Percentiles rank a stretch among this genome's conserved stretches.
Conservation (phyloP, 306 rosid genomes). For the Prunus fruticosa region DNA sequence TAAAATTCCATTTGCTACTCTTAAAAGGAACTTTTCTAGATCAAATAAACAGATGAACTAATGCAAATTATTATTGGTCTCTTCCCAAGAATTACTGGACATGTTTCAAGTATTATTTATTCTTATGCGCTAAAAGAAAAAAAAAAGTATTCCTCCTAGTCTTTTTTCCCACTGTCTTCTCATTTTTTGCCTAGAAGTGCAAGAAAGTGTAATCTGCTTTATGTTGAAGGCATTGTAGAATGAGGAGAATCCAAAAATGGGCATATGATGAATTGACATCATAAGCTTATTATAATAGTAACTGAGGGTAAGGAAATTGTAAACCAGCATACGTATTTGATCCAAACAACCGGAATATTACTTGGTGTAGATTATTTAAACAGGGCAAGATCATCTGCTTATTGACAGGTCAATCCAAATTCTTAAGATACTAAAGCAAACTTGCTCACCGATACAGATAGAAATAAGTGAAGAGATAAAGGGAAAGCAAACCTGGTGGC, state of each 20-base stretch:
- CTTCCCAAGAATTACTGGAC: neutral
- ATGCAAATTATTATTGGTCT: neutral
- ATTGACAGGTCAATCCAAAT: neutral
- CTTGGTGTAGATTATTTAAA: neutral
- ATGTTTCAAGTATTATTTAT: neutral
- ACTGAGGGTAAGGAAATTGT: neutral
- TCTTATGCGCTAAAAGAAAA: neutral
- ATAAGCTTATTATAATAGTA: neutral
- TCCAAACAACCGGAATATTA: neutral
- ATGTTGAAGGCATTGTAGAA: neutral
- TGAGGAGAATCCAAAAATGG: neutral
- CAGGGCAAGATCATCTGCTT: neutral
- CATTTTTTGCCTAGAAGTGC: neutral
- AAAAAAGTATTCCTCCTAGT: neutral
- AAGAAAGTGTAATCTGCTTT: neutral
- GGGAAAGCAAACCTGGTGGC: constrained; percentile 79
- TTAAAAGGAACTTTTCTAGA: neutral
- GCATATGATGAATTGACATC: neutral
- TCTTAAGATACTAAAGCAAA: neutral
- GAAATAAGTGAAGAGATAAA: neutral
- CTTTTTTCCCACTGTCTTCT: neutral
- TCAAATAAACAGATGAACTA: neutral
- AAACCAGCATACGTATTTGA: neutral
- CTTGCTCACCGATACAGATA: neutral
- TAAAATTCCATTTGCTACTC: neutral